phyloP scores from a whole-genome alignment of 805 yeast genomes.

The Kazachstania viticola region DNA sequence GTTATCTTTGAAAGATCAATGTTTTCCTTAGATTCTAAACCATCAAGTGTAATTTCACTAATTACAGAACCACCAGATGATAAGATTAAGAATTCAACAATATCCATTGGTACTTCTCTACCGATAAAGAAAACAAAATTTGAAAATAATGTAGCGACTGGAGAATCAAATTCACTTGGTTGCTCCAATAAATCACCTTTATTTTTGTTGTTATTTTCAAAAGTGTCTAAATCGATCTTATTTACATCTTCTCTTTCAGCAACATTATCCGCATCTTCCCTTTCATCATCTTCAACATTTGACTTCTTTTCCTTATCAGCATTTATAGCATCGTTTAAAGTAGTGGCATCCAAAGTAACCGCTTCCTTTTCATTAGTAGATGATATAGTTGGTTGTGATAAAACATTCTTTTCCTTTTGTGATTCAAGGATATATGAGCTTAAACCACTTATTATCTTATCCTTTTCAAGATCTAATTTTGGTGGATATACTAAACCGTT shows the following conservation, averaged over 20 bases:
- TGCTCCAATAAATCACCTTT: slow-evolving; percentile 62
- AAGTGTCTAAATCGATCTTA: slow-evolving; percentile 53
- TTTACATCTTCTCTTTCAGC: slow-evolving; percentile 32
- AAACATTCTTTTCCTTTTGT: slow-evolving; percentile 24
- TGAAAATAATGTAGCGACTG: slow-evolving; percentile 55
- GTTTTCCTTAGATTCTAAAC: slow-evolving; percentile 33
- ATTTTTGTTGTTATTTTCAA: slow-evolving; percentile 50
- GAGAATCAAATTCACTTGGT: slow-evolving; percentile 49
- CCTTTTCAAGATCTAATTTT: slow-evolving; percentile 54
- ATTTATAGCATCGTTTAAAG: slow-evolving; percentile 43
- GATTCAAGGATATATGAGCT: slow-evolving; percentile 68
- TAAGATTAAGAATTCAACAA: slow-evolving; percentile 75
- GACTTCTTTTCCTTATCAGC: slow-evolving; percentile 27
- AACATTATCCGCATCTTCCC: slow-evolving; percentile 20
- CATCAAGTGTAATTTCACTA: slow-evolving; percentile 82
- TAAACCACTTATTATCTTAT: slow-evolving; percentile 84
- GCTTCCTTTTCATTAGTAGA: slow-evolving; percentile 15
- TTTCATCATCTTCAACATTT: slow-evolving; percentile 27
- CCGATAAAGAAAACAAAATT: slow-evolving; percentile 78
- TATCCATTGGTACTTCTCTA: slow-evolving; percentile 90
- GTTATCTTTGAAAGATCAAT: slow-evolving; percentile 63
- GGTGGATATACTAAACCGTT: slow-evolving; percentile 88
- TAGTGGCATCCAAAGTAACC: slow-evolving; percentile 28
- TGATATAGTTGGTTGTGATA: slow-evolving; percentile 6
- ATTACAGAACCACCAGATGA: slow-evolving; percentile 79